Conservation (phyloP, 805 yeast species). For the Starmerella tilneyi region DNA sequence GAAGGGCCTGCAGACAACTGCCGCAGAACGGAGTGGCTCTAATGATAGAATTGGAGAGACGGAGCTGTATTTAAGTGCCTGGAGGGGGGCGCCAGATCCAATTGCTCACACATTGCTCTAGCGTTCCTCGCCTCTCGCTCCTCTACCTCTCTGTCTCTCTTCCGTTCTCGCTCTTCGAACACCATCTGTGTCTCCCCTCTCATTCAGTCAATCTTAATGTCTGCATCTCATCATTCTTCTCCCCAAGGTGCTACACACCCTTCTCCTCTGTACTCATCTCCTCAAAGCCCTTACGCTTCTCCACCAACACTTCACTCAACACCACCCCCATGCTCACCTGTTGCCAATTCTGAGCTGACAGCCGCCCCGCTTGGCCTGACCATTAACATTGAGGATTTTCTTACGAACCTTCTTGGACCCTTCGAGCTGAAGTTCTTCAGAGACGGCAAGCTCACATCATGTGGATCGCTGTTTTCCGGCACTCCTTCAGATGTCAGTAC, state of each 20-base stretch:
- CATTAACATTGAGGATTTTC: neutral
- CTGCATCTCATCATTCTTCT: too few species aligned
- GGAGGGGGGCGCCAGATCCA: neutral
- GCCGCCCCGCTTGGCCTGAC: neutral
- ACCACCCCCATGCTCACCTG: too few species aligned
- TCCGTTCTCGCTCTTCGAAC: neutral
- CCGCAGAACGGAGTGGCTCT: too few species aligned
- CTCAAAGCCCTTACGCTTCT: too few species aligned
- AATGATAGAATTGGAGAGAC: too few species aligned
- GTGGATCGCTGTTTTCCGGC: neutral
- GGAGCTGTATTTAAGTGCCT: too few species aligned
- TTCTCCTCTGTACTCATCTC: too few species aligned
- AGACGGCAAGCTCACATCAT: neutral
- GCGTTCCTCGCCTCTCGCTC: neutral
- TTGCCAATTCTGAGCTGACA: too few species aligned
- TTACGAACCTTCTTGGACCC: neutral
- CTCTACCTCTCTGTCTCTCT: neutral
- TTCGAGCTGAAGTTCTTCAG: neutral
- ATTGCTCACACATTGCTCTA: neutral
- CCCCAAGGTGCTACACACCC: too few species aligned
- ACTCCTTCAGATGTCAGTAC: neutral
- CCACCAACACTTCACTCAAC: too few species aligned
- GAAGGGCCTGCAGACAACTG: too few species aligned
- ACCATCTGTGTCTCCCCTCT: too few species aligned
- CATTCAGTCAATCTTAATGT: neutral